Percentiles rank a stretch among this genome's conserved stretches.
Conservation (phyloP, 768 basidiomycete genomes). For the Boletales sp. region DNA sequence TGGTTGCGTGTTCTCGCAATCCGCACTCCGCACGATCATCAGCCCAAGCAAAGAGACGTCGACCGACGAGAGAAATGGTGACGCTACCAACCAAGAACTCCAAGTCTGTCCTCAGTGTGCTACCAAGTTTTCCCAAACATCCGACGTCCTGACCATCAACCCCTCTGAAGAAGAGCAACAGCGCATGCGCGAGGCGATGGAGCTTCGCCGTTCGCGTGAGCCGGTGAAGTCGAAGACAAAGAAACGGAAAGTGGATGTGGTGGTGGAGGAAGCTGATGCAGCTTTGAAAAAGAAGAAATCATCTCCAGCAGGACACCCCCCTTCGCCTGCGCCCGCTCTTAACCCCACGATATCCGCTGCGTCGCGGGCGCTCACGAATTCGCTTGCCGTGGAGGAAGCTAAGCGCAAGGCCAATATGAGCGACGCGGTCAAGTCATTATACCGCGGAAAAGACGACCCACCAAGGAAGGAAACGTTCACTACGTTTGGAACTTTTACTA, state of each 20-base stretch:
- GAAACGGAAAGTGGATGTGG: constrained; percentile 59
- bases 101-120: constrained; percentile 78
- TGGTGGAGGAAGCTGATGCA: constrained; percentile 26
- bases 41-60: constrained; percentile 21
- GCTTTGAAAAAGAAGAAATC: constrained; percentile 43
- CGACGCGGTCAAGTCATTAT: constrained; percentile 80
- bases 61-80: constrained; percentile 26
- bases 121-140: constrained; percentile 55
- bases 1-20: constrained; percentile 89
- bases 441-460: constrained; percentile 50
- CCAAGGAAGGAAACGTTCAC: constrained; percentile 82
- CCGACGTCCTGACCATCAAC: constrained; percentile 64
- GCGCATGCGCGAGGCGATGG: constrained; percentile 54
- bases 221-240: constrained; percentile 48
- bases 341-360: constrained; percentile 54
- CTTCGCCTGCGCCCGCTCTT: constrained; percentile 27
- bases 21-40: constrained; percentile 63
- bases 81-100: constrained; percentile 30
- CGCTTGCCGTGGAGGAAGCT: constrained; percentile 75
- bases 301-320: constrained; percentile 7
- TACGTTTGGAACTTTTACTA: constrained; percentile 88
- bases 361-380: constrained; percentile 63
- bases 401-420: constrained; percentile 85
- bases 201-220: constrained; percentile 52
- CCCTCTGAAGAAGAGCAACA: constrained; percentile 65